These are phyloP conservation scores for Corchorus olitorius DNA, from an alignment of 345 rosid species.

Conservation along the genomic window DNA sequence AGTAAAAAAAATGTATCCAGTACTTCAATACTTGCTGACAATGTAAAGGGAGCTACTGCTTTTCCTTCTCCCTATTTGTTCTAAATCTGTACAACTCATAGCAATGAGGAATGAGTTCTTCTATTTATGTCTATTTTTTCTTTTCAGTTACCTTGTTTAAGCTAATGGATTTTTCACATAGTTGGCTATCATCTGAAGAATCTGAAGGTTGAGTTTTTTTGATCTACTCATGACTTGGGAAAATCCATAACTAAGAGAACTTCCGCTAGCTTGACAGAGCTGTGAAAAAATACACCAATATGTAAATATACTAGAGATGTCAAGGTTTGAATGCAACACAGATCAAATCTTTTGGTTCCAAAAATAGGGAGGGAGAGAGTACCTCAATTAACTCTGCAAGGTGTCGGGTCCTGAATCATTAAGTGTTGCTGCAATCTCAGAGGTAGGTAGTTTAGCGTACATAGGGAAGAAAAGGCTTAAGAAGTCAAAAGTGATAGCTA, in stretches of 20 bases:
- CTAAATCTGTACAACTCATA: constrained; percentile 39
- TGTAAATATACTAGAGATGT: not conserved
- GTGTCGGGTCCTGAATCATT: constrained; percentile 94
- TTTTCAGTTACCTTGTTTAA: not conserved
- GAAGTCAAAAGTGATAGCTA: not conserved
- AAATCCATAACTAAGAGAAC: constrained; percentile 93
- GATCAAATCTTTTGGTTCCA: not conserved
- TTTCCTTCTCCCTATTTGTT: constrained; percentile 12
- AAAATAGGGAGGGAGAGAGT: not conserved
- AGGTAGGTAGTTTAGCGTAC: constrained; percentile 81
- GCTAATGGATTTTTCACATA: constrained; percentile 33
- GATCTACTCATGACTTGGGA: constrained; percentile 68
- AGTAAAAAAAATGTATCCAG: constrained; percentile 31
- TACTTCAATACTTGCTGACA: not conserved
- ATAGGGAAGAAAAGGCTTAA: constrained; percentile 10
- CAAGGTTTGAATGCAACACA: not conserved
- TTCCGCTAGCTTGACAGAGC: constrained; percentile 86
- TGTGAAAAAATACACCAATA: constrained; percentile 32
- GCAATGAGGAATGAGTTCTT: constrained; percentile 16
- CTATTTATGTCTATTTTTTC: constrained; percentile 22
- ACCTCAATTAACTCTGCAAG: constrained; percentile 94
- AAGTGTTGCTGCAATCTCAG: constrained; percentile 88
- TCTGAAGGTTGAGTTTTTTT: constrained; percentile 55
- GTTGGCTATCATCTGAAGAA: constrained; percentile 69
- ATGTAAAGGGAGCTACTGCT: not conserved